These are phyloP conservation scores for Colletotrichum shisoi DNA, from an alignment of 2,329 filamentous ascomycete species.

Conservation along the genomic window DNA sequence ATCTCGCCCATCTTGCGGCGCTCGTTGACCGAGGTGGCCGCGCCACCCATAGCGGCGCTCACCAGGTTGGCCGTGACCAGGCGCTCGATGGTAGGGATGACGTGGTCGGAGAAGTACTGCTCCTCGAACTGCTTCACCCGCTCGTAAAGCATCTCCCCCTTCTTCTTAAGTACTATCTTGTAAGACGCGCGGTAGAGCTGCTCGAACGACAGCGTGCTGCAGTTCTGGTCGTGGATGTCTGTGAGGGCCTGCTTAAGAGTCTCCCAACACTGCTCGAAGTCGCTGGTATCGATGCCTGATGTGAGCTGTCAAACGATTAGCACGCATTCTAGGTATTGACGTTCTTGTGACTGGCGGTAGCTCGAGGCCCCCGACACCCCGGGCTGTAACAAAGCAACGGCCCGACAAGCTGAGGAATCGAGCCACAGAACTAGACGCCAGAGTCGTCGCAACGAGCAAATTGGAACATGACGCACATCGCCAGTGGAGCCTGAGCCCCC, in stretches of 20 bases:
- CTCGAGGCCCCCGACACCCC: neutral
- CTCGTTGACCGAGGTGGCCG: slow-evolving; percentile 76
- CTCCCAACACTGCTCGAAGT: slow-evolving; percentile 87
- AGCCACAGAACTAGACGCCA: neutral
- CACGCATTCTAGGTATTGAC: slow-evolving; percentile 5
- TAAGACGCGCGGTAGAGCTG: slow-evolving; percentile 94
- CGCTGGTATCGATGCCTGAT: slow-evolving; percentile 62
- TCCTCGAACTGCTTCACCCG: slow-evolving; percentile 82
- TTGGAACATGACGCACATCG: too few relatives aligned
- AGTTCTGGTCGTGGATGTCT: slow-evolving; percentile 92
- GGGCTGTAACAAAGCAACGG: neutral
- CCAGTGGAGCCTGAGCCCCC: neutral
- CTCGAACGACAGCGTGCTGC: slow-evolving; percentile 89
- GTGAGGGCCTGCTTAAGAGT: slow-evolving; percentile 77
- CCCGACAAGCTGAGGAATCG: neutral
- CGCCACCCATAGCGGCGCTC: slow-evolving; percentile 62
- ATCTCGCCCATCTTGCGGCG: slow-evolving; percentile 80
- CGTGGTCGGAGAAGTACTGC: slow-evolving; percentile 77
- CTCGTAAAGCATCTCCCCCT: slow-evolving; percentile 81
- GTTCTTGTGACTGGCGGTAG: neutral
- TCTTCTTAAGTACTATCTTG: slow-evolving; percentile 89
- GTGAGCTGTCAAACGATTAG: slow-evolving; percentile 21
- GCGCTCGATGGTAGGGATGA: slow-evolving; percentile 73
- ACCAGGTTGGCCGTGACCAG: slow-evolving; percentile 74
- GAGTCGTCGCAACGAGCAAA: too few relatives aligned